Base-by-base conservation (phyloP, 257 asterid species). In the Plantago ovata region DNA sequence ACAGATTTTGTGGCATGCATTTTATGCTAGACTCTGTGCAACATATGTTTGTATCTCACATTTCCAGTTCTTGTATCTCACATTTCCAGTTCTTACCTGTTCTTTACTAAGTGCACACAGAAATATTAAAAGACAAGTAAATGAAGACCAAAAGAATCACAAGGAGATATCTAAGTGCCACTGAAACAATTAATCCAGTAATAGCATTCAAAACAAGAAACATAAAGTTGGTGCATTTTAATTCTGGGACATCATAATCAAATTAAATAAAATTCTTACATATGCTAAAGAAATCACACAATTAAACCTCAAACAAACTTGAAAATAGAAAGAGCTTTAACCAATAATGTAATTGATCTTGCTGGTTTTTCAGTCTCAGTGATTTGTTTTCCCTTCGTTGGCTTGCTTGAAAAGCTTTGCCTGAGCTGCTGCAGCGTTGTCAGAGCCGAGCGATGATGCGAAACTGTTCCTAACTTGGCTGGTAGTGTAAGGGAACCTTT, bases 361-460 rank as follows among this genome's bases (percentile, higher is more conserved):
- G 2, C 21, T 21, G 28, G 10, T 18, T 13, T 55, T 61, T 77
- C 81, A 81, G 51, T 65, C 57, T 62, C 75, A 72, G 10, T 75
- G 82, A 71, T 73, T 62, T 61, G 59, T 23, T 65, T 72, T 66
- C 21, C 95, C 95, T 72, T 84, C 95, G 39, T 92, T 92, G 28
- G 97, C 98, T 55, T 61, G 67, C 84, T 79, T 85, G 78, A 92
- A 92, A 68, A 84, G 76, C 67, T 36, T 68, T 3, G 97, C 97
- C 74, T 88, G 98, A 76, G 87, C 69, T 18, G 76, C 80, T 6
- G 97, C 98, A 0, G 86, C 89, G 55, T 76, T 72, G 84, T 82
- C 62, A 7, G 98, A 92, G 63, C 83, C 23, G 39, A 92, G 76
- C 13, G 91, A 81, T 13, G 87, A 58, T 7, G 77, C 66, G 21